Evolutionary conservation across 2,329 filamentous ascomycete species (phyloP), one percentile per base, ranked within the genome.

Genomic region (Epichloe sp.): DNA sequence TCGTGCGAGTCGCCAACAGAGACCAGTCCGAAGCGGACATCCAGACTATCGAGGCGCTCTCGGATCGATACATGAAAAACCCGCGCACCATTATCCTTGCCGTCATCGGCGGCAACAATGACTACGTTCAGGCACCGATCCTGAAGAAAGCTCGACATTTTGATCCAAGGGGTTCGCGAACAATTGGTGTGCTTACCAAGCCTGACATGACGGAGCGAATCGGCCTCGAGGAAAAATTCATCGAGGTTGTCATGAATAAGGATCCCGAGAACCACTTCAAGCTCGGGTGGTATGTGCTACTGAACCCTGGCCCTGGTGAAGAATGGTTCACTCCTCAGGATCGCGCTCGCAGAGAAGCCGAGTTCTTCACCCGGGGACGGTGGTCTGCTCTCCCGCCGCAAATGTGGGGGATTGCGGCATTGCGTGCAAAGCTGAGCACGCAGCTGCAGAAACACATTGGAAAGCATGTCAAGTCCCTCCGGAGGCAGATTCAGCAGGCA

Each of bases 1-100:
- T 83, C 1, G 75, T 81, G 31, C 69, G 71, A 35, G 74, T 78
- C 8, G 72, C 71, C 56, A 78, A 75, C 54, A 68, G 71, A 34
- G 70, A 76, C 50, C 76, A 80, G 59, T 76, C 74, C 1, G 67
- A 71, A 34, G 65, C 70, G 21, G 78, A 80, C 43, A 76, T 76
- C 50, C 65, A 70, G 53, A 72, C 76, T 2, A 77, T 80, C 47
- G 71, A 76, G 34, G 56, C 67, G 0, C 63, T 82, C 2, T 75
- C 72, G 11, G 72, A 77, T 7, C 68, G 68, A 31, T 79, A 78
- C 62, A 78, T 78, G 75, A 76, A 75, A 65, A 74, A 74, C 54
- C 65, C 73, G 0, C 70, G 76, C 35, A 78, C 74, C 44, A 75
- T 79, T 44, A 78, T 78, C 44, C 65, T 79, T 3, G 76, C 75